A percentile compares a stretch with the other conserved stretches of the same genome.
Conservation (phyloP, 768 basidiomycete genomes). For the Tulasnella sp. region DNA sequence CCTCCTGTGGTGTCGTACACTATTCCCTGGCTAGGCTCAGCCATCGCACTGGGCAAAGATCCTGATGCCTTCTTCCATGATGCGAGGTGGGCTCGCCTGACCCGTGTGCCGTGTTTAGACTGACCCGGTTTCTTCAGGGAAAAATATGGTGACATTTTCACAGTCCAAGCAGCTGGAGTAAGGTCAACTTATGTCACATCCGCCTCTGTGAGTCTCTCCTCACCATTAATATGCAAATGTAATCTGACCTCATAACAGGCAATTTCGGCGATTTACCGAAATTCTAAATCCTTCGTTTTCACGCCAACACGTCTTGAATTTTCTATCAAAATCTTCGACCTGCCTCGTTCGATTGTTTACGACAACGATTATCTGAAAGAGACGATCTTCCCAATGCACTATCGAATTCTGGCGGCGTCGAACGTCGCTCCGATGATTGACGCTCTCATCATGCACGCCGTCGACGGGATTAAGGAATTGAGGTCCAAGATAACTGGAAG, state of each 20-base stretch:
- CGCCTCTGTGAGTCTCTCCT: slow-evolving; percentile 10
- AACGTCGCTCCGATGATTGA: slow-evolving; percentile 12
- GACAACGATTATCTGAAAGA: slow-evolving; percentile 1
- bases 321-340: slow-evolving; percentile 16
- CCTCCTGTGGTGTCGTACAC: slow-evolving; percentile 26
- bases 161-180: slow-evolving; percentile 19
- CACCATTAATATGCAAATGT: not conserved
- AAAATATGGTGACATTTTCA: slow-evolving; percentile 27
- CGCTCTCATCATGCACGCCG: not conserved
- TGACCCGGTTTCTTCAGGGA: not conserved
- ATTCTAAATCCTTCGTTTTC: slow-evolving; percentile 31
- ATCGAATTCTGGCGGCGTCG: slow-evolving; percentile 12
- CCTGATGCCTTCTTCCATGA: slow-evolving; percentile 30
- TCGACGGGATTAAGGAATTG: not conserved
- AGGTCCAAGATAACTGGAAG: not conserved
- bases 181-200: slow-evolving; percentile 24
- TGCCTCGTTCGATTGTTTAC: slow-evolving; percentile 14
- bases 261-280: slow-evolving; percentile 23
- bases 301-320: slow-evolving; percentile 8
- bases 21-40: slow-evolving; percentile 30
- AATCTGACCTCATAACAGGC: not conserved
- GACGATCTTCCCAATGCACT: slow-evolving; percentile 12
- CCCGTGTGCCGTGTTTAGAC: not conserved
- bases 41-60: slow-evolving; percentile 27
- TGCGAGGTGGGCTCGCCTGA: not conserved